Evolutionary conservation across 2,329 filamentous ascomycete genomes (phyloP).

Genomic region (Blastomyces emzantsi): DNA sequence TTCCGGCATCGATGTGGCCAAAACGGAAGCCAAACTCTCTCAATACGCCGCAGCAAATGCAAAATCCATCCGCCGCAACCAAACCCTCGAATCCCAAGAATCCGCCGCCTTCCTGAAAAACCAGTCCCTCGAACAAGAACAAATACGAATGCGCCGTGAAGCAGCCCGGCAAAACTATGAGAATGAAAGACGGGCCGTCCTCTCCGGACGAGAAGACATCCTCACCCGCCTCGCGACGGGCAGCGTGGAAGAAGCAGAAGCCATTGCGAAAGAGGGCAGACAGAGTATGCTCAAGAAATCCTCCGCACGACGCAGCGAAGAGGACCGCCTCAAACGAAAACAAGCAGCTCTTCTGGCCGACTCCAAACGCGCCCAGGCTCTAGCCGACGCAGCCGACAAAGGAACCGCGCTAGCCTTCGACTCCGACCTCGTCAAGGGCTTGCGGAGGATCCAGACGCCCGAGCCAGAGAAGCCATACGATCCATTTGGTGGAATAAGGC

Average conservation of each 20-base stretch:
- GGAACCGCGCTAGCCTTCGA: slow-evolving; percentile 21
- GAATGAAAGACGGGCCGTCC: slow-evolving; percentile 56
- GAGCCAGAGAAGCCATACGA: slow-evolving; percentile 71
- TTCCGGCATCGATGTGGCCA: slow-evolving; percentile 57
- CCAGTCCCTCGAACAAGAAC: slow-evolving; percentile 55
- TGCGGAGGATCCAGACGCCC: slow-evolving; percentile 56
- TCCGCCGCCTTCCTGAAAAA: slow-evolving; percentile 38
- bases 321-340: slow-evolving; percentile 40
- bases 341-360: slow-evolving; percentile 31
- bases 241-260: slow-evolving; percentile 50
- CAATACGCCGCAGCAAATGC: slow-evolving; percentile 66
- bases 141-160: slow-evolving; percentile 53
- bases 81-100: slow-evolving; percentile 41
- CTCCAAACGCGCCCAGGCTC: slow-evolving; percentile 25
- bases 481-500: slow-evolving; percentile 65
- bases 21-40: slow-evolving; percentile 50
- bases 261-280: slow-evolving; percentile 45
- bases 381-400: slow-evolving; percentile 12
- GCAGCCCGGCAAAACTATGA: slow-evolving; percentile 60
- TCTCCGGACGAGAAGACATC: slow-evolving; percentile 57
- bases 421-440: slow-evolving; percentile 60
- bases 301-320: slow-evolving; percentile 49
- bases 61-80: slow-evolving; percentile 47
- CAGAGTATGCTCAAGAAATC: slow-evolving; percentile 64
- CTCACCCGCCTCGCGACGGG: slow-evolving; percentile 60